Evolutionary conservation across 2,329 filamentous ascomycete genomes (phyloP).

Genomic region (Epichloe coenophiala): DNA sequence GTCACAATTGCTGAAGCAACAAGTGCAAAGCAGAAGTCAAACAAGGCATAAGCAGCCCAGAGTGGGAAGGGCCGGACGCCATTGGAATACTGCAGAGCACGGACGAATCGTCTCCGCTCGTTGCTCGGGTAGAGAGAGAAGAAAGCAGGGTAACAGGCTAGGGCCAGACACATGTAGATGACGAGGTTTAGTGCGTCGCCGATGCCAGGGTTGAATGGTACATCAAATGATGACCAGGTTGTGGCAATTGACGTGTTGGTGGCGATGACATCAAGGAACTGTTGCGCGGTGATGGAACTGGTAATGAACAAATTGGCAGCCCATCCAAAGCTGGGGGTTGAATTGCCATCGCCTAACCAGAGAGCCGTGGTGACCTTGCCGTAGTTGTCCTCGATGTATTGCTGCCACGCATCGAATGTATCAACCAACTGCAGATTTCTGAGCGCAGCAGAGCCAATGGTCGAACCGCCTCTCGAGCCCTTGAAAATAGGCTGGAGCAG

Average conservation of each 20-base stretch:
- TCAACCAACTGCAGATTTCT: constrained; percentile 40
- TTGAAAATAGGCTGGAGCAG: constrained; percentile 29
- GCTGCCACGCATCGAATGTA: constrained; percentile 53
- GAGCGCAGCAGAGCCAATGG: constrained; percentile 9
- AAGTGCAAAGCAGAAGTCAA: constrained; percentile 68
- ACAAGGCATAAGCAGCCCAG: constrained; percentile 70
- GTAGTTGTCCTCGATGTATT: constrained; percentile 48
- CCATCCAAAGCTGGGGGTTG: constrained; percentile 54
- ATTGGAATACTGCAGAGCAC: constrained; percentile 82
- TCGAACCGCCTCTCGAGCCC: constrained; percentile 10
- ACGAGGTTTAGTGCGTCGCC: constrained; percentile 68
- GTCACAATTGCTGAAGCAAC: constrained; percentile 49
- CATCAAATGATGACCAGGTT: constrained; percentile 61
- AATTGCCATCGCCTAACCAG: constrained; percentile 52
- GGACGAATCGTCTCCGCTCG: constrained; percentile 65
- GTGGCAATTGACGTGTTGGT: constrained; percentile 56
- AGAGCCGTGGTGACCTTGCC: constrained; percentile 60
- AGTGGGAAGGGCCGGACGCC: constrained; percentile 70
- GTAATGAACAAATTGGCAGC: constrained; percentile 46
- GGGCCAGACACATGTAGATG: constrained; percentile 67
- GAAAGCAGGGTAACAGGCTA: constrained; percentile 70
- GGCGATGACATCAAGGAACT: constrained; percentile 51
- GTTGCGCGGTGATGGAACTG: constrained; percentile 49
- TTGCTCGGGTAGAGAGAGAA: constrained; percentile 82
- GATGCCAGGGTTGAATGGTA: constrained; percentile 53